Conservation (phyloP, 495 filamentous ascomycete species). For the Venustampulla echinocandica region DNA sequence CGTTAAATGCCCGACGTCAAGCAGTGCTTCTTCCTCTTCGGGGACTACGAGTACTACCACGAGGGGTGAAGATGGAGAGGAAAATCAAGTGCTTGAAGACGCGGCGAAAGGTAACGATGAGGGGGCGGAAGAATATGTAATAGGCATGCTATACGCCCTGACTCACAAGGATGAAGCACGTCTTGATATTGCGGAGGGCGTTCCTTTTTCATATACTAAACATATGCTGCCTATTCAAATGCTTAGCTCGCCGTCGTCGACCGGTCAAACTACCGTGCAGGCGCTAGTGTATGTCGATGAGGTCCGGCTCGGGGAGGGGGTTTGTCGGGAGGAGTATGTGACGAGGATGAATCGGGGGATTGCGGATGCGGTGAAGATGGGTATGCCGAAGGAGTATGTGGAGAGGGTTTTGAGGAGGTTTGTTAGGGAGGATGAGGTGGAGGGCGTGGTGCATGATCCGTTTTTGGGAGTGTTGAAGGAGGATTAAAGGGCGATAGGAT, state of each 20-base stretch:
- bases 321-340: constrained; percentile 15
- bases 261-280: background rate
- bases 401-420: constrained; percentile 12
- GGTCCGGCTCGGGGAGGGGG: background rate
- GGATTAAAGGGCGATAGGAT: too few relatives aligned
- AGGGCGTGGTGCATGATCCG: constrained; percentile 9
- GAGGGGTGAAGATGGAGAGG: too few relatives aligned
- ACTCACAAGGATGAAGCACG: constrained; percentile 32
- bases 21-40: too few relatives aligned
- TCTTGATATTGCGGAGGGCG: constrained; percentile 50
- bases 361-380: constrained; percentile 11
- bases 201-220: constrained; percentile 45
- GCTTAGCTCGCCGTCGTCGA: background rate
- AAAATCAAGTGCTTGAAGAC: too few relatives aligned
- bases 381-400: constrained; percentile 12
- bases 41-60: too few relatives aligned
- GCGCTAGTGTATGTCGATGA: constrained; percentile 10
- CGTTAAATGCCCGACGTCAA: constrained; percentile 26
- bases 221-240: constrained; percentile 20
- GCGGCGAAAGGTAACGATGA: too few relatives aligned
- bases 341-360: constrained; percentile 18
- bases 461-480: too few relatives aligned
- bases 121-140: constrained; percentile 7
- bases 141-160: constrained; percentile 46
- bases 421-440: constrained; percentile 6